phyloP scores from a whole-genome alignment of 2,329 filamentous ascomycete genomes.

The Huntiella abstrusa region DNA sequence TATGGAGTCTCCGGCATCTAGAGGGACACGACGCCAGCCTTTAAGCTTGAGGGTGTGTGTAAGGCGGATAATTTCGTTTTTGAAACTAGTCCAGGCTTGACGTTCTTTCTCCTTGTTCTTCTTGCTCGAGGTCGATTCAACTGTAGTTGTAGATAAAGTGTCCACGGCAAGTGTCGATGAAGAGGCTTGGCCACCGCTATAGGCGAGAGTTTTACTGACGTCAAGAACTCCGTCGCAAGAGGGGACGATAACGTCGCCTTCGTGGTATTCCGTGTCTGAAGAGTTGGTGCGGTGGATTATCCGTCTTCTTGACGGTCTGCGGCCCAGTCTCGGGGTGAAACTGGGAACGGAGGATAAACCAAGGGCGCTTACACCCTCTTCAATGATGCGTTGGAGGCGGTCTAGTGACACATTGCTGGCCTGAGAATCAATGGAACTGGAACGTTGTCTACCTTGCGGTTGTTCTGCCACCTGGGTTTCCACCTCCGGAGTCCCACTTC shows the following conservation, averaged over 20 bases:
- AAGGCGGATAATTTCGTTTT: constrained; percentile 76
- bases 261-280: constrained; percentile 71
- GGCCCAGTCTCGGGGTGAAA: constrained; percentile 23
- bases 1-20: constrained; percentile 50
- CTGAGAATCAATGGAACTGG: constrained; percentile 43
- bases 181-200: constrained; percentile 35
- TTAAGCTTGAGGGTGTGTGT: constrained; percentile 78
- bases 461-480: background rate
- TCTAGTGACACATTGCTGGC: constrained; percentile 54
- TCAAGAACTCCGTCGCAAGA: constrained; percentile 70
- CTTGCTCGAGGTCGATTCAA: constrained; percentile 17
- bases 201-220: constrained; percentile 75
- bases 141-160: background rate
- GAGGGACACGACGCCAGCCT: constrained; percentile 69
- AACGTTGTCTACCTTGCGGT: constrained; percentile 17
- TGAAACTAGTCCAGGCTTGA: constrained; percentile 71
- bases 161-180: constrained; percentile 15
- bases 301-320: constrained; percentile 24
- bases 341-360: constrained; percentile 29
- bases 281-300: constrained; percentile 29
- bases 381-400: constrained; percentile 60
- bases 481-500: background rate
- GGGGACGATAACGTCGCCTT: constrained; percentile 68
- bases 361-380: constrained; percentile 40
- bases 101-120: constrained; percentile 42